Base-by-base conservation (phyloP, 2,329 filamentous ascomycete species). In the Apiospora saccharicola region DNA sequence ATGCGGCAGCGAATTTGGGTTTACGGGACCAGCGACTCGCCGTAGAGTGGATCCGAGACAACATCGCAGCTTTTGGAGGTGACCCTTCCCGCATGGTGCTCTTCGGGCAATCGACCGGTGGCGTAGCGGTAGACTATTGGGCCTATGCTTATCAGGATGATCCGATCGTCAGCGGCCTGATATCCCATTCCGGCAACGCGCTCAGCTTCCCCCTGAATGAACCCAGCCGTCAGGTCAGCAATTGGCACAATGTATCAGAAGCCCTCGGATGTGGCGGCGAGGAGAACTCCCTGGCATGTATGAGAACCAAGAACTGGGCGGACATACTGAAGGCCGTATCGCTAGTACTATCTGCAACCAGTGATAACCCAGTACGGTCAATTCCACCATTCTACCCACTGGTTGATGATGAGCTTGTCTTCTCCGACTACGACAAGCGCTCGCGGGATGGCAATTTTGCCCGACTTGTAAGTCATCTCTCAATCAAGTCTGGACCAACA, bases 81-180 rank as follows among this genome's bases (percentile, higher is more conserved):
- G 82, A 83, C 71, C 76, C 79, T 2, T 68, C 74, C 12, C 74
- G 76, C 4, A 83, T 85, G 69, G 79, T 80, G 0, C 77, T 84
- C 22, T 81, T 81, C 51, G 84, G 84, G 3, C 81, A 84, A 76
- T 84, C 83, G 57, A 82, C 85, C 8, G 83, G 85, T 24, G 72
- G 81, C 0, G 80, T 83, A 0, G 77, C 82, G 0, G 83, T 84
- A 0, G 86, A 88, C 73, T 83, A 84, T 76, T 87, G 85, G 80
- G 81, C 84, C 4, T 88, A 87, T 69, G 84, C 86, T 1, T 87
- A 85, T 85, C 64, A 75, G 1, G 72, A 84, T 0, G 85, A 88
- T 53, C 85, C 87, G 7, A 88, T 89, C 30, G 82, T 83, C 22
- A 78, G 80, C 7, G 86, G 82, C 2, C 78, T 87, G 8, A 85